A percentile compares a stretch with the other conserved stretches of the same genome.
phyloP scores from a whole-genome alignment of 192 early-diverging fungal genomes.

The Bifiguratus adelaidae region DNA sequence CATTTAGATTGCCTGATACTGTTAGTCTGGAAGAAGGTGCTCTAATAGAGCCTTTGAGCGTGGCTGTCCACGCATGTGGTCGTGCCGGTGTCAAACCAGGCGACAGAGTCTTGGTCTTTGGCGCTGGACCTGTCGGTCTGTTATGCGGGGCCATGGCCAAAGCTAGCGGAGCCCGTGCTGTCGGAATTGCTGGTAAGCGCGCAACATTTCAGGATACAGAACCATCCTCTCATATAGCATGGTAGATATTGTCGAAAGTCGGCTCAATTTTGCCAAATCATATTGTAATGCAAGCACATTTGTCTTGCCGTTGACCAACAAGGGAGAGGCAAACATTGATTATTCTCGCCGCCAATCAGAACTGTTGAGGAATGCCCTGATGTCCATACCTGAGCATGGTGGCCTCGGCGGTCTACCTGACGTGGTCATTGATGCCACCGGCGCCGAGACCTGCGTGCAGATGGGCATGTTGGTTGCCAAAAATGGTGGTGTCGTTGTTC shows the following conservation, averaged over 20 bases:
- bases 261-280: constrained; percentile 26
- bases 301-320: constrained; percentile 4
- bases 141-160: constrained; percentile 26
- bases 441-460: constrained; percentile 29
- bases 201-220: not conserved
- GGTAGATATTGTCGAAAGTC: constrained; percentile 11
- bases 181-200: constrained; percentile 20
- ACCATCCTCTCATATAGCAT: not conserved
- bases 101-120: constrained; percentile 28
- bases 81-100: constrained; percentile 18
- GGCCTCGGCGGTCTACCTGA: constrained; percentile 12
- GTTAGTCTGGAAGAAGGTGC: constrained; percentile 26
- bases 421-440: constrained; percentile 25
- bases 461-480: constrained; percentile 13
- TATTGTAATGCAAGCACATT: constrained; percentile 18
- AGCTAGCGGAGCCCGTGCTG: constrained; percentile 22
- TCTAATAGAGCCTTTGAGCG: constrained; percentile 29
- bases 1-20: constrained; percentile 20
- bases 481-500: constrained; percentile 22
- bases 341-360: constrained; percentile 15
- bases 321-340: constrained; percentile 18
- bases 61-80: constrained; percentile 23
- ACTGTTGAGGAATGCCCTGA: no score
- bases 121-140: constrained; percentile 33
- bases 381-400: no score